These are phyloP conservation scores for Loxodes magnus DNA, from an alignment of 73 alveolate genomes.

Conservation along the genomic window DNA sequence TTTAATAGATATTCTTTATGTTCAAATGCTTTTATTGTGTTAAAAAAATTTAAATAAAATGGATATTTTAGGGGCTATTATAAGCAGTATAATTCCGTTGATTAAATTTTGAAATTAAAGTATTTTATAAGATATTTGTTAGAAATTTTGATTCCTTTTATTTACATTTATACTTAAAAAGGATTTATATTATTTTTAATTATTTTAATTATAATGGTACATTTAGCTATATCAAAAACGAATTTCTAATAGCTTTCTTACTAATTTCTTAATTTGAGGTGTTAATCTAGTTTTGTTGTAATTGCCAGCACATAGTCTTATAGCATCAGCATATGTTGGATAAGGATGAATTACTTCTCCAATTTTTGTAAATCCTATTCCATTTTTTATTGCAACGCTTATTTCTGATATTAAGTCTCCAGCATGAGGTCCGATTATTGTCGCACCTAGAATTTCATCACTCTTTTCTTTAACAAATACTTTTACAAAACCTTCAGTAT, in stretches of 20 bases:
- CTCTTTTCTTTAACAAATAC: slow-evolving; percentile 31
- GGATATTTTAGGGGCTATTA: too few relatives aligned
- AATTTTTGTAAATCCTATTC: slow-evolving; percentile 30
- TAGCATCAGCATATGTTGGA: slow-evolving; percentile 48
- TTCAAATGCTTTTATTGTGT: too few relatives aligned
- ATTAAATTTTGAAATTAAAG: too few relatives aligned
- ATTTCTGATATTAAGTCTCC: slow-evolving; percentile 59
- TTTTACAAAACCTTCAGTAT: slow-evolving; percentile 25
- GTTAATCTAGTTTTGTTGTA: slow-evolving; percentile 20
- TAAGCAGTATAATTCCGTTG: too few relatives aligned
- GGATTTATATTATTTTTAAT: too few relatives aligned
- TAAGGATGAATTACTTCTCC: slow-evolving; percentile 39
- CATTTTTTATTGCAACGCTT: slow-evolving; percentile 26
- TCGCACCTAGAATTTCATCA: slow-evolving; percentile 60
- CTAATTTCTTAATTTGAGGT: slow-evolving; percentile 3
- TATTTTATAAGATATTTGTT: too few relatives aligned
- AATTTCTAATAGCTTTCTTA: slow-evolving; percentile 5
- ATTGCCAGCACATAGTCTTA: slow-evolving; percentile 26
- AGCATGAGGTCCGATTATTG: slow-evolving; percentile 67
- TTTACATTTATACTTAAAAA: too few relatives aligned
- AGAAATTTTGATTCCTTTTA: too few relatives aligned
- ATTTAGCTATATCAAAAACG: too few relatives aligned
- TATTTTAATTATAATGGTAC: too few relatives aligned
- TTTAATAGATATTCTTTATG: too few relatives aligned
- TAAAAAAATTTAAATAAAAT: too few relatives aligned